These are phyloP conservation scores for Phoma sp. DNA, from an alignment of 2,329 filamentous ascomycete genomes.

Conservation along the genomic window DNA sequence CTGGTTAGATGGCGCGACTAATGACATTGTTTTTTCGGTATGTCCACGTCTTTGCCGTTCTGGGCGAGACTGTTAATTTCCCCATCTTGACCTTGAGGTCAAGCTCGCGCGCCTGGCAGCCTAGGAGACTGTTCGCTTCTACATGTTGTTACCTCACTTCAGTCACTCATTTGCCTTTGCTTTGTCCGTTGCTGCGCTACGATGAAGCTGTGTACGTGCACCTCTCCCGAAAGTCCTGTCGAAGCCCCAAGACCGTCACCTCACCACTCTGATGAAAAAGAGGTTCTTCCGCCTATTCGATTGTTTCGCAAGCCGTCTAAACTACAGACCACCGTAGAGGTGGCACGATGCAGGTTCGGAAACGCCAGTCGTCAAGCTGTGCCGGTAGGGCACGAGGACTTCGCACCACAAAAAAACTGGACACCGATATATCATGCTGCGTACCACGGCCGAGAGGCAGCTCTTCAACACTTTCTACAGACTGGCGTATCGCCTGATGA, in stretches of 20 bases:
- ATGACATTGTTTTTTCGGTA: constrained; percentile 17
- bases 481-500: constrained; percentile 38
- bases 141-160: not conserved
- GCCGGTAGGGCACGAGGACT: constrained; percentile 7
- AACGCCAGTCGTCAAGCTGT: constrained; percentile 22
- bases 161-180: not conserved
- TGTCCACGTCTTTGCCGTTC: constrained; percentile 13
- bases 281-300: constrained; percentile 6
- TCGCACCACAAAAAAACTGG: constrained; percentile 38
- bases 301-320: constrained; percentile 32
- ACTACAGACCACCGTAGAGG: constrained; percentile 40
- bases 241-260: constrained; percentile 25
- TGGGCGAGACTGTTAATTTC: constrained; percentile 9
- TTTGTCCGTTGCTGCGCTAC: constrained; percentile 3
- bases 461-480: constrained; percentile 39
- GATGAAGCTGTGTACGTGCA: constrained; percentile 30
- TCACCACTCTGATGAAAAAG: constrained; percentile 23
- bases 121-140: not conserved
- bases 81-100: constrained; percentile 1
- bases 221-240: constrained; percentile 20
- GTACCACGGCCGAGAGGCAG: constrained; percentile 40
- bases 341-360: constrained; percentile 40
- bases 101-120: not conserved
- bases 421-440: constrained; percentile 41
- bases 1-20: constrained; percentile 14